Conservation (phyloP, 306 rosid species). For the Malus domestica region DNA sequence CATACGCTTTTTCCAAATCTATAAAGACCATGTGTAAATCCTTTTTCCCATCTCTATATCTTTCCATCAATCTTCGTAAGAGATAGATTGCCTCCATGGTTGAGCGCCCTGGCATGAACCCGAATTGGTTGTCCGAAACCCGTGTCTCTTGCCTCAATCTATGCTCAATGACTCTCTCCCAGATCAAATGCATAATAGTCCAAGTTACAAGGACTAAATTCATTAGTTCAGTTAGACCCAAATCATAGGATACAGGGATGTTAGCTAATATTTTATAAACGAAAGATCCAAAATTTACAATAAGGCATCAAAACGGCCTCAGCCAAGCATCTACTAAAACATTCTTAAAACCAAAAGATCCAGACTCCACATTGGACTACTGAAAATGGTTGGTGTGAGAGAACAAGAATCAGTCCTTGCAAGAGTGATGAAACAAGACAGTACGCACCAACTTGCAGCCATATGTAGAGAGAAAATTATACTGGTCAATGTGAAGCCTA, state of each 20-base stretch:
- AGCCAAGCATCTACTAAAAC: neutral
- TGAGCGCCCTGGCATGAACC: too few relatives aligned
- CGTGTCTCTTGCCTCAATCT: too few relatives aligned
- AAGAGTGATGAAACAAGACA: neutral
- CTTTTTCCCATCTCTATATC: too few relatives aligned
- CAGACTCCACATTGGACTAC: neutral
- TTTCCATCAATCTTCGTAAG: too few relatives aligned
- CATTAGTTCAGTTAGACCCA: neutral
- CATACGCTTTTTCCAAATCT: too few relatives aligned
- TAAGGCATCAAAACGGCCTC: neutral
- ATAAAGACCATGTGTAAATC: too few relatives aligned
- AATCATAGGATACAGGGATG: neutral
- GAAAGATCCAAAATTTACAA: neutral
- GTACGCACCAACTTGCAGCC: neutral
- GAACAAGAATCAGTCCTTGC: neutral
- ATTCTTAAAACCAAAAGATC: neutral
- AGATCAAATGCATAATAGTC: neutral
- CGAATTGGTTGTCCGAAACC: too few relatives aligned
- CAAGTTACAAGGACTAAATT: neutral
- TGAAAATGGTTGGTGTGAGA: neutral
- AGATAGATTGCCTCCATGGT: too few relatives aligned
- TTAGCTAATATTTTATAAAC: neutral
- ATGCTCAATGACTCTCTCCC: too few relatives aligned
- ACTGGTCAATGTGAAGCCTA: neutral
- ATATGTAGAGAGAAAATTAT: neutral